These are phyloP conservation scores for Trichophyton rubrum DNA, from an alignment of 2,329 filamentous ascomycete species.

Conservation along the genomic window DNA sequence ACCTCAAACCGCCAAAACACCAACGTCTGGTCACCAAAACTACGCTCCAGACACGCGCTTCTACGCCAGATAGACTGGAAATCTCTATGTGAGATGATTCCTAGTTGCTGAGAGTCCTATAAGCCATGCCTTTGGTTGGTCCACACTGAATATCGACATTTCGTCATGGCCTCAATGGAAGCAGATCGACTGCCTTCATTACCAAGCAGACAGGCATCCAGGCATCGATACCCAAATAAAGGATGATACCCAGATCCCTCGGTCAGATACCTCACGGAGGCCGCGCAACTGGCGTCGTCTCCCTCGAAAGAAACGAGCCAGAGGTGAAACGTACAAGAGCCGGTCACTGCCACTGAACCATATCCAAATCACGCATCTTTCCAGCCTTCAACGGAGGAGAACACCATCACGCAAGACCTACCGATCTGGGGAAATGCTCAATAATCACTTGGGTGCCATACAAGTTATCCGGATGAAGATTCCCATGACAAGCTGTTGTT, in stretches of 20 bases:
- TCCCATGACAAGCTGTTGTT: neutral
- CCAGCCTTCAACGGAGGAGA: neutral
- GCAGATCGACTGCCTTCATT: neutral
- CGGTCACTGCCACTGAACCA: neutral
- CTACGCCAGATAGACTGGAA: neutral
- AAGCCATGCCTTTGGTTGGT: neutral
- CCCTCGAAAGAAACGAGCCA: neutral
- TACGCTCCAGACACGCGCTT: neutral
- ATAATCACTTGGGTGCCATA: neutral
- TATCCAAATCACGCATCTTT: neutral
- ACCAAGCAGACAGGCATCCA: neutral
- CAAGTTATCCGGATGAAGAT: neutral
- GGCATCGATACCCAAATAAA: neutral
- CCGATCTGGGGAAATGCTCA: neutral
- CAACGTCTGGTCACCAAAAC: neutral
- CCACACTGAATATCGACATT: neutral
- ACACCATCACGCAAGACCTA: neutral
- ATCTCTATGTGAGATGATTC: neutral
- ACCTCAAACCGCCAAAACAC: neutral
- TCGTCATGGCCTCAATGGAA: neutral
- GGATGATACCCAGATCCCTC: neutral
- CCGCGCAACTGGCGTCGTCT: neutral
- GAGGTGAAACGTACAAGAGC: neutral
- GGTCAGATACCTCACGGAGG: neutral
- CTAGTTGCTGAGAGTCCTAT: neutral